Conservation (phyloP, 139 green algal species). For the Monoraphidium neglectum region DNA sequence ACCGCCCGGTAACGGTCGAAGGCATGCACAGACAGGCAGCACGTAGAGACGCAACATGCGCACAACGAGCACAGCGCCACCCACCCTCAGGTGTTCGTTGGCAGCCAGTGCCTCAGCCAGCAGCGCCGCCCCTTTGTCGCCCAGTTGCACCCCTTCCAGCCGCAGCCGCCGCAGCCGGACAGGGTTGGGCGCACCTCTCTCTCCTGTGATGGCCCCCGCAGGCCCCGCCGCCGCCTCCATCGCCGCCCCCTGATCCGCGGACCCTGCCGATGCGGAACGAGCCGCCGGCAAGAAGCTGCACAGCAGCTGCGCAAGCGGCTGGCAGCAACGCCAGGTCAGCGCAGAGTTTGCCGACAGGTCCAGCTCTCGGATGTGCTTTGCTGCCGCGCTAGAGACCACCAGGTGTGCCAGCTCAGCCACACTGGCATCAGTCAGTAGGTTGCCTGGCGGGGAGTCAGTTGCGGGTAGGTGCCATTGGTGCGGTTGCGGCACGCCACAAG, state of each 20-base stretch:
- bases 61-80: background rate
- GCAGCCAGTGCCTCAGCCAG: background rate
- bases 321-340: slow-evolving; percentile 30
- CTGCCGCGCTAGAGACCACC: background rate
- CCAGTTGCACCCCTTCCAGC: slow-evolving; percentile 12
- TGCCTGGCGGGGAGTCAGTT: no score
- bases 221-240: background rate
- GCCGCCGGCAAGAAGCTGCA: background rate
- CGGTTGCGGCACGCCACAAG: no score
- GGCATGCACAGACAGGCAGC: no score
- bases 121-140: slow-evolving; percentile 19
- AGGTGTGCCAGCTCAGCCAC: slow-evolving; percentile 5
- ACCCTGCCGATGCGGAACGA: background rate
- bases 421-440: slow-evolving; percentile 21
- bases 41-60: background rate
- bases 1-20: no score
- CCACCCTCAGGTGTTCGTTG: slow-evolving; percentile 14
- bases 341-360: slow-evolving; percentile 22
- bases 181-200: background rate
- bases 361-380: background rate
- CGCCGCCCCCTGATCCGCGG: background rate
- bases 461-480: no score
- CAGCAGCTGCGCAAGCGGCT: slow-evolving; percentile 14
- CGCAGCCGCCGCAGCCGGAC: background rate
- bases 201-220: background rate